These are phyloP conservation scores for Hymenoscyphus scutula DNA, from an alignment of 2,329 filamentous ascomycete species.

Conservation along the genomic window DNA sequence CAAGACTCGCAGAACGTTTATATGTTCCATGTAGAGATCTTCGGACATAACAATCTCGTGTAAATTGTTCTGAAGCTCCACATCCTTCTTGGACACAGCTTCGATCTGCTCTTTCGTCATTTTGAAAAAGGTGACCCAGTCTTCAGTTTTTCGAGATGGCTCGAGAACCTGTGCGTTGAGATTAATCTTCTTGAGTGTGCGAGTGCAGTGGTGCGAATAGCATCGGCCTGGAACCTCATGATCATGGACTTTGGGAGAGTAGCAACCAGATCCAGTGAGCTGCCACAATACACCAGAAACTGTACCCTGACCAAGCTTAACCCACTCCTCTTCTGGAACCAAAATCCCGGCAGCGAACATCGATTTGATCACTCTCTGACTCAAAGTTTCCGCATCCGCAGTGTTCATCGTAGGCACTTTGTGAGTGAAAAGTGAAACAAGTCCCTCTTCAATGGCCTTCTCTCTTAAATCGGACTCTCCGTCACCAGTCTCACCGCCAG, in stretches of 20 bases:
- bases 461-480: slow-evolving; percentile 85
- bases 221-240: slow-evolving; percentile 69
- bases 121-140: slow-evolving; percentile 89
- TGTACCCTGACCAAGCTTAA: slow-evolving; percentile 79
- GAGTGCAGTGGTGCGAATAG: slow-evolving; percentile 90
- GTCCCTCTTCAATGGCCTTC: slow-evolving; percentile 80
- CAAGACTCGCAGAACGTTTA: slow-evolving; percentile 79
- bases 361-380: slow-evolving; percentile 69
- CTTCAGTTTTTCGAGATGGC: slow-evolving; percentile 64
- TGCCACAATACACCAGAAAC: slow-evolving; percentile 93
- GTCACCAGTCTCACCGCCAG: slow-evolving; percentile 52
- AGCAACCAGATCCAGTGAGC: slow-evolving; percentile 86
- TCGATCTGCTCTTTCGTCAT: slow-evolving; percentile 75
- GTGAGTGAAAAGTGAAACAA: slow-evolving; percentile 85
- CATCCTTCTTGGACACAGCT: slow-evolving; percentile 74
- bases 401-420: slow-evolving; percentile 99
- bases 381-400: slow-evolving; percentile 87
- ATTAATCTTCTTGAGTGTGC: slow-evolving; percentile 93
- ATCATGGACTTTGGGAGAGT: slow-evolving; percentile 75
- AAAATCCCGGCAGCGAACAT: slow-evolving; percentile 80
- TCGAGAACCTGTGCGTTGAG: slow-evolving; percentile 70
- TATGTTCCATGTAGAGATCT: slow-evolving; percentile 83
- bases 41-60: slow-evolving; percentile 95
- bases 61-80: slow-evolving; percentile 88
- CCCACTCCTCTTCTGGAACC: slow-evolving; percentile 92